phyloP scores from a whole-genome alignment of 495 filamentous ascomycete genomes.

The Aspergillus carlsbadensis region DNA sequence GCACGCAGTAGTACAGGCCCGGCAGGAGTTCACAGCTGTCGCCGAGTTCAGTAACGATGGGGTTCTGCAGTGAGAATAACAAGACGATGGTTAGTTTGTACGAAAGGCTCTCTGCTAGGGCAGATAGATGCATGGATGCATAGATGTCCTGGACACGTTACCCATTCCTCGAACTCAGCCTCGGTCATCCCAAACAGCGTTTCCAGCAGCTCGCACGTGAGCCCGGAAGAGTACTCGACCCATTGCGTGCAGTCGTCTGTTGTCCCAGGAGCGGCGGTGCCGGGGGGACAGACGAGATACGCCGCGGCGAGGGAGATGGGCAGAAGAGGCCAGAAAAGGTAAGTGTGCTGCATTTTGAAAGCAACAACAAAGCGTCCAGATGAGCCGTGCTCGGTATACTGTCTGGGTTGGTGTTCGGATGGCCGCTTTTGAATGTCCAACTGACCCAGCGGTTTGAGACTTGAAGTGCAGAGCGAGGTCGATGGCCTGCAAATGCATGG shows the following conservation, averaged over 20 bases:
- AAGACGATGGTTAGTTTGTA: no score
- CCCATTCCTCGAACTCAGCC: slow-evolving; percentile 4
- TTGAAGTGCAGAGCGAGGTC: no score
- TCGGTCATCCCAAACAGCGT: neutral
- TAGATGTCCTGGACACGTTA: no score
- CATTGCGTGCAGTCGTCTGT: neutral
- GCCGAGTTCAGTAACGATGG: slow-evolving; percentile 10
- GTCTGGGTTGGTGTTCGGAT: no score
- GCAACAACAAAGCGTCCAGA: no score
- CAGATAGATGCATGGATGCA: no score
- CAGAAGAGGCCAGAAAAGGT: neutral
- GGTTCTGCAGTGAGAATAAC: slow-evolving; percentile 13
- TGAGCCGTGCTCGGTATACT: no score
- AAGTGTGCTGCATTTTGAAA: neutral
- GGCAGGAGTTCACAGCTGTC: slow-evolving; percentile 2
- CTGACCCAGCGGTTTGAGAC: no score
- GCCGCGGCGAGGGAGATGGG: neutral
- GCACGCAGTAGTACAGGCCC: slow-evolving; percentile 20
- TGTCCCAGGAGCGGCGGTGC: neutral
- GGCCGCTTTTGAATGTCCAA: no score
- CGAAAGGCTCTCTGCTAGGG: no score
- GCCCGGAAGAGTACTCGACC: neutral
- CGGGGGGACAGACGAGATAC: neutral
- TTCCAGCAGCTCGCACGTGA: neutral
- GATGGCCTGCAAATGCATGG: no score